These are phyloP conservation scores for Eucalyptus pauciflora DNA, from an alignment of 345 rosid species.

Conservation along the genomic window DNA sequence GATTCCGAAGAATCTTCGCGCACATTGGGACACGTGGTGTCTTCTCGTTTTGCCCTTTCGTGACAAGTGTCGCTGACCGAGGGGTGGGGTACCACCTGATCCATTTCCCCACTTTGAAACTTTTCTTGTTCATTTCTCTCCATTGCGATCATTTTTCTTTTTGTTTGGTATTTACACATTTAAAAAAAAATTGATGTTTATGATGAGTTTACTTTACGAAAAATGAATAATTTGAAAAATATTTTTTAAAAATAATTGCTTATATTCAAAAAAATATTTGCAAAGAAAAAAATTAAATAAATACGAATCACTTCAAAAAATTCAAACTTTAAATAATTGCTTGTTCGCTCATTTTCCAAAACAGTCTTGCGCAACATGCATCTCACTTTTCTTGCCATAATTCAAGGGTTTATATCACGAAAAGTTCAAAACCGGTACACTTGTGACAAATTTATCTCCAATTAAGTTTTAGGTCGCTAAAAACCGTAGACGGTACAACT, in stretches of 20 bases:
- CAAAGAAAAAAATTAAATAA: not conserved
- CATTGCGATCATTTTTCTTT: not conserved
- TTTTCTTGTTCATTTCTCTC: not conserved
- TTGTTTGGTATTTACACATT: not conserved
- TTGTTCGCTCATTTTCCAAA: rapidly evolving
- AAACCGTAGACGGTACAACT: not conserved
- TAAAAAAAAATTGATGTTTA: not conserved
- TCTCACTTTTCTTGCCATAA: not conserved
- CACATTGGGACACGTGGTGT: not conserved
- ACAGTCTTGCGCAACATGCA: rapidly evolving
- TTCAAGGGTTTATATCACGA: not conserved
- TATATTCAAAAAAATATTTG: not conserved
- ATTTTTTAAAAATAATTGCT: rapidly evolving
- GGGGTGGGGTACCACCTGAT: not conserved
- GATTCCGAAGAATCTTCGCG: not conserved
- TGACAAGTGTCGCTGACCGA: not conserved
- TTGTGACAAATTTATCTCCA: rapidly evolving
- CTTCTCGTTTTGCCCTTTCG: not conserved
- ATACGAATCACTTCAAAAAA: rapidly evolving
- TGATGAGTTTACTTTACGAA: not conserved
- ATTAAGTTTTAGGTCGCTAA: too few relatives aligned
- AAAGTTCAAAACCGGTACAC: rapidly evolving
- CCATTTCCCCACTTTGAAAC: not conserved
- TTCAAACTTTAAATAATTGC: rapidly evolving
- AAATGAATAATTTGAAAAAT: not conserved